Evolutionary conservation across 192 early-diverging fungal genomes (phyloP).

Genomic region (Coemansia sp.): DNA sequence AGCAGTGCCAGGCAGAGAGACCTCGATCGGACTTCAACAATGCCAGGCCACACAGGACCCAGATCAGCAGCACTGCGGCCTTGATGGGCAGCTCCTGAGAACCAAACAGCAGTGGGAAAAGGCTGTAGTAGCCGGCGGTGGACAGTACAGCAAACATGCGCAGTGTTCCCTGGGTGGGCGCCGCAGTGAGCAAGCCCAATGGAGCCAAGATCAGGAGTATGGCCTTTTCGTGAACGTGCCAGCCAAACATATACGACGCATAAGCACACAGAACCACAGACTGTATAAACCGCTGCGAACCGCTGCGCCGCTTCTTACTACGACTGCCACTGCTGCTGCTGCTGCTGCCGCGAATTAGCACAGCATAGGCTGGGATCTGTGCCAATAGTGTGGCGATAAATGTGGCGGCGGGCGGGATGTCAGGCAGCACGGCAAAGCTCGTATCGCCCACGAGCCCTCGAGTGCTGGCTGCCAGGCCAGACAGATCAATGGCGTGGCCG

Average conservation of each 20-base stretch:
- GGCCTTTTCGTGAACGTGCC: slow-evolving; percentile 99
- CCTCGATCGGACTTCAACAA: slow-evolving; percentile 19
- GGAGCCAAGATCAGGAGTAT: slow-evolving; percentile 68
- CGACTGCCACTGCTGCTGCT: too few relatives aligned
- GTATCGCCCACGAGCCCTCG: slow-evolving; percentile 90
- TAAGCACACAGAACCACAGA: slow-evolving; percentile 75
- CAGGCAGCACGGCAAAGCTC: slow-evolving; percentile 75
- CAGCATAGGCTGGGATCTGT: slow-evolving; percentile 51
- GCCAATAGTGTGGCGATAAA: slow-evolving; percentile 70
- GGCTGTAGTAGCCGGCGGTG: slow-evolving; percentile 40
- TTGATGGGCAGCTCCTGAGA: slow-evolving; percentile 43
- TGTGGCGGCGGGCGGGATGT: slow-evolving; percentile 67
- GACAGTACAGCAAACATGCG: slow-evolving; percentile 45
- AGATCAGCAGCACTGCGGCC: slow-evolving; percentile 19
- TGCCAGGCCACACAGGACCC: slow-evolving; percentile 27
- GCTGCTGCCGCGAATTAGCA: slow-evolving; percentile 11
- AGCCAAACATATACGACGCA: slow-evolving; percentile 90
- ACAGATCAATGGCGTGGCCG: background rate
- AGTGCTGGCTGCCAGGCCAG: slow-evolving; percentile 60
- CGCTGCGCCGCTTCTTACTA: slow-evolving; percentile 54
- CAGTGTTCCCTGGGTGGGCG: slow-evolving; percentile 26
- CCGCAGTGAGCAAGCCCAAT: slow-evolving; percentile 33
- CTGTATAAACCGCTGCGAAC: slow-evolving; percentile 63
- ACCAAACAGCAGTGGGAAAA: slow-evolving; percentile 53
- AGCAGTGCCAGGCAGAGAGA: slow-evolving; percentile 33